Conservation (phyloP, 2,329 filamentous ascomycete species). For the Penicillium psychrosexuale region DNA sequence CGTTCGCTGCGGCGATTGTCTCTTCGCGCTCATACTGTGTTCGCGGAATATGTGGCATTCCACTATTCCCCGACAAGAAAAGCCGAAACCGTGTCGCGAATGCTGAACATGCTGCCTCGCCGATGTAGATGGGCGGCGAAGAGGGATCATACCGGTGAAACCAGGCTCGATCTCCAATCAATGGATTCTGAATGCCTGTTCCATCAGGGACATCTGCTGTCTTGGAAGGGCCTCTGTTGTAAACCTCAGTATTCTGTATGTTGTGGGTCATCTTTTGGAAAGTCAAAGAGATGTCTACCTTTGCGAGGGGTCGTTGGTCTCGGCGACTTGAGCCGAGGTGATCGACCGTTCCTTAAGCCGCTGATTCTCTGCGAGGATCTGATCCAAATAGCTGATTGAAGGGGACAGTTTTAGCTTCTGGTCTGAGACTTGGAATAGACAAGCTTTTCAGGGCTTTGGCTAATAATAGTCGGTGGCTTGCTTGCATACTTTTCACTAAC, state of each 20-base stretch:
- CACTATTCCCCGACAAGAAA: constrained; percentile 33
- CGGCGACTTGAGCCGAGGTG: constrained; percentile 26
- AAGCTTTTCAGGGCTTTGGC: not conserved
- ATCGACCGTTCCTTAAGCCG: constrained; percentile 31
- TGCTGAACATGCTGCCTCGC: constrained; percentile 41
- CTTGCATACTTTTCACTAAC: constrained; percentile 35
- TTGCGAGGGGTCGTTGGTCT: constrained; percentile 17
- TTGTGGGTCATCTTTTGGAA: not conserved
- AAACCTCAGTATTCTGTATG: not conserved
- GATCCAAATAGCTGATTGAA: constrained; percentile 33
- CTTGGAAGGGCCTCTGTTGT: constrained; percentile 11
- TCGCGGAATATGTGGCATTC: constrained; percentile 33
- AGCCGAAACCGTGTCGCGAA: constrained; percentile 41
- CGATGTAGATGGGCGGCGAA: constrained; percentile 38
- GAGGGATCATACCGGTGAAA: constrained; percentile 37
- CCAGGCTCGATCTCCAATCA: constrained; percentile 38
- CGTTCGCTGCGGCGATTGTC: constrained; percentile 29
- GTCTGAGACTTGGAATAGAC: not conserved
- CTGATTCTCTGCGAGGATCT: constrained; percentile 34
- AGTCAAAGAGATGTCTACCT: constrained; percentile 6
- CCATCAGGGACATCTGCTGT: constrained; percentile 27
- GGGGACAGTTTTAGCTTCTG: constrained; percentile 7
- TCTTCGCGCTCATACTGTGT: constrained; percentile 36
- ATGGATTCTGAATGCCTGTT: constrained; percentile 32
- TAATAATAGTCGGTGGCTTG: not conserved